Evolutionary conservation across 1,139 yeast genomes (phyloP), one percentile per base, ranked within the genome.

Genomic region (Yamadazyma taylorii): DNA sequence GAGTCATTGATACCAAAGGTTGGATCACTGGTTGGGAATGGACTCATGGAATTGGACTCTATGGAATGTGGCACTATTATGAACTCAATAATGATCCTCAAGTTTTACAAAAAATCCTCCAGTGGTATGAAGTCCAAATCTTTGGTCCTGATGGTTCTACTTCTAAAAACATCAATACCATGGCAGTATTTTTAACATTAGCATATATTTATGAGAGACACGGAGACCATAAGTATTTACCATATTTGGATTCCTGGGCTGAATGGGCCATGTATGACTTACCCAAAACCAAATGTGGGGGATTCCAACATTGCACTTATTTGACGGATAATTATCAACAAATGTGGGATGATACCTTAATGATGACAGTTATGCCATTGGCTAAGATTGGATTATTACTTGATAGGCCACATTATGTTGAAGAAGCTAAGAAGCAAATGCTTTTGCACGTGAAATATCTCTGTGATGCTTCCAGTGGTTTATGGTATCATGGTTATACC

Each of bases 11-110:
- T 40, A 60, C 65, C 34, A 61, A 60, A 41, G 63, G 63, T 12
- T 61, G 67, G 67, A 48, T 51, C 34, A 55, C 60, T 6, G 65
- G 62, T n/a, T 62, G 67, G 66, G 66, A 60, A 41, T 60, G 66
- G 66, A 58, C 65, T 19, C 65, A 60, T 35, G 66, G 66, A 5
- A 57, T 62, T 28, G 59, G 60, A 4, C 51, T 55, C 24, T 59
- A 61, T 38, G 67, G 67, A 10, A 55, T 62, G 58, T 61, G 67
- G 66, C 62, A 61, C 34, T 61, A 58, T 44, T 57, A 56, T 39
- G 53, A 52, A 23, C 45, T 57, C 27, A 60, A 60, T 15, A 53
- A 51, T 17, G 45, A 55, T 31, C 38, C 37, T 7, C 26, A 45
- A 30, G 48, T 55, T 4, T 45, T 61, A 37, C 37, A 42, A 1